phyloP scores from a whole-genome alignment of 169 alveolate species.

The Eimeria mitis region DNA sequence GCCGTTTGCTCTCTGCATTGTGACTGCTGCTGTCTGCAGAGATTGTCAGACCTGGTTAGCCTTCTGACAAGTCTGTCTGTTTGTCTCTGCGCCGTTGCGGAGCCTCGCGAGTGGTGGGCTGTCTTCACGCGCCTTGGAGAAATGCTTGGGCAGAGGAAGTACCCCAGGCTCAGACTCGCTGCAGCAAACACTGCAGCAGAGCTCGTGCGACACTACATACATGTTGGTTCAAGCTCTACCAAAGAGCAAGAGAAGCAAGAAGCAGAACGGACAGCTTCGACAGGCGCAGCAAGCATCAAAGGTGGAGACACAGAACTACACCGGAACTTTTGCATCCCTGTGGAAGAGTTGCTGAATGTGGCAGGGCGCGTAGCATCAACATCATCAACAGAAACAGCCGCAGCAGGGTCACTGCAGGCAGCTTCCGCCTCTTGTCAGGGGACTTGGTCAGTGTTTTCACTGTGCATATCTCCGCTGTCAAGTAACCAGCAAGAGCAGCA shows the following conservation, averaged over 20 bases:
- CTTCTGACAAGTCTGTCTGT: conserved; percentile 14
- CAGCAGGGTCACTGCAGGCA: not conserved
- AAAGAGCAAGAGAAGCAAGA: not conserved
- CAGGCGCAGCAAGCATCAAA: not conserved
- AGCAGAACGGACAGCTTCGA: not conserved
- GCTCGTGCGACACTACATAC: conserved; percentile 59
- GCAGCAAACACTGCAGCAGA: conserved; percentile 67
- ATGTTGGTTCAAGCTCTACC: conserved; percentile 22
- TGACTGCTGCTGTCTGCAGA: conserved; percentile 28
- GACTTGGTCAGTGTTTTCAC: conserved; percentile 29
- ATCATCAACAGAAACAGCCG: not conserved
- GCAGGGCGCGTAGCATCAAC: conserved; percentile 2
- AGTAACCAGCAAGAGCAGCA: not conserved
- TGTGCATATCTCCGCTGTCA: conserved; percentile 31
- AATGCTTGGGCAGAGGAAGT: conserved; percentile 34
- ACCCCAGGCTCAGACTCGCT: conserved; percentile 70
- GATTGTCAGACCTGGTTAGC: conserved; percentile 1
- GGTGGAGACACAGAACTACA: conserved; percentile 58
- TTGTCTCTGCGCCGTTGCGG: conserved; percentile 72
- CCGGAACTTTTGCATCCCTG: conserved; percentile 32
- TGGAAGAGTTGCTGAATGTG: not conserved
- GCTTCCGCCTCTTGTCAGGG: not conserved
- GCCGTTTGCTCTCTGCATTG: not conserved
- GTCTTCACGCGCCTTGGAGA: conserved; percentile 32
- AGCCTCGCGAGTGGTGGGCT: conserved; percentile 35